Conservation (phyloP, 371 early-diverging fungal genomes). For the Rhizomucor miehei region DNA sequence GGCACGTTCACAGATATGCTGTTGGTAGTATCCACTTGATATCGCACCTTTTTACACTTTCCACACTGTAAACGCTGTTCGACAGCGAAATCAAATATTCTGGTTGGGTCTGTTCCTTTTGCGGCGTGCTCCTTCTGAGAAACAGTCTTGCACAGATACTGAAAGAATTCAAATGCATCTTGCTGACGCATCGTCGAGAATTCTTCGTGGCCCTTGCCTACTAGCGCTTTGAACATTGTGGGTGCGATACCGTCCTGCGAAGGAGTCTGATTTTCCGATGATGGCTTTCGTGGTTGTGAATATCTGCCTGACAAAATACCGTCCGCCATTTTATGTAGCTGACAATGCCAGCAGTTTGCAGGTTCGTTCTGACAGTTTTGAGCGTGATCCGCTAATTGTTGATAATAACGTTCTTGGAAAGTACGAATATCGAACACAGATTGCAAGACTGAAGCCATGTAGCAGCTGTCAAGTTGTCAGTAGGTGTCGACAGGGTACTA, state of each 20-base stretch:
- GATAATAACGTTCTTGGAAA: conserved; percentile 64
- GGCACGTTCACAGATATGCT: conserved; percentile 76
- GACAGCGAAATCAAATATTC: conserved; percentile 70
- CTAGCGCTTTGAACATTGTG: conserved; percentile 85
- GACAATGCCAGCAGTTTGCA: conserved; percentile 84
- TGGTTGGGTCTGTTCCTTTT: conserved; percentile 62
- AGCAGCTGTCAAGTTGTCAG: conserved; percentile 64
- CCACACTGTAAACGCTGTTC: conserved; percentile 87
- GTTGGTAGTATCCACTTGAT: conserved; percentile 59
- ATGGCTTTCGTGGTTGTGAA: conserved; percentile 41
- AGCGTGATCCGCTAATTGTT: conserved; percentile 61
- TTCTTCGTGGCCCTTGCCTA: conserved; percentile 89
- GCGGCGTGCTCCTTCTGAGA: conserved; percentile 70
- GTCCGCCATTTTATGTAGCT: conserved; percentile 86
- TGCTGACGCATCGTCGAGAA: conserved; percentile 97
- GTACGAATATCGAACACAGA: conserved; percentile 72
- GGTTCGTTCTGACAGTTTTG: conserved; percentile 59
- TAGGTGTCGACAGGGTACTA: neutral
- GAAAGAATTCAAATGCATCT: conserved; percentile 95
- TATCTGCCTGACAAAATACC: conserved; percentile 91
- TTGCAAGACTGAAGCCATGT: conserved; percentile 93
- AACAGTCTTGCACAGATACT: conserved; percentile 69
- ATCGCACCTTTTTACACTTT: conserved; percentile 78
- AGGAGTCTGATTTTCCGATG: conserved; percentile 42
- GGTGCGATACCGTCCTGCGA: conserved; percentile 77